phyloP scores from a whole-genome alignment of 2,329 filamentous ascomycete species.

The Fusarium praegraminearum region DNA sequence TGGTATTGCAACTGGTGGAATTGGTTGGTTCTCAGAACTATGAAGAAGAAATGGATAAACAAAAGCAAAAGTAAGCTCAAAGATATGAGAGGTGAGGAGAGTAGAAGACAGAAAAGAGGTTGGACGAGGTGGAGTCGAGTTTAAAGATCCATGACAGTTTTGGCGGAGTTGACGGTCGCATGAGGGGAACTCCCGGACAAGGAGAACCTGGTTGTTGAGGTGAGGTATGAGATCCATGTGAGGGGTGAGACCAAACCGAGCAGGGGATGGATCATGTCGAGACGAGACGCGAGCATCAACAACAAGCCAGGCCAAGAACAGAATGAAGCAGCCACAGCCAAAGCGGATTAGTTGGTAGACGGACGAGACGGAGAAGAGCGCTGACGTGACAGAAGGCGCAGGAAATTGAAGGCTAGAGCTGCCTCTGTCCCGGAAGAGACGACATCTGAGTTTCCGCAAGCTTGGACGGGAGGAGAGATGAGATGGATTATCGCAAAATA shows the following conservation, averaged over 20 bases:
- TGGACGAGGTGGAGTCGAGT: constrained; percentile 47
- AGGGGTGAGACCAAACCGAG: constrained; percentile 42
- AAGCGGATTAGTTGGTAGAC: constrained; percentile 10
- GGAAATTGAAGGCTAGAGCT: constrained; percentile 10
- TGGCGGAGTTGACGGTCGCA: constrained; percentile 38
- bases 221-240: constrained; percentile 37
- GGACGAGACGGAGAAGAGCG: constrained; percentile 8
- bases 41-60: background rate
- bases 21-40: constrained; percentile 16
- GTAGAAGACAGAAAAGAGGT: constrained; percentile 34
- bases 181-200: constrained; percentile 40
- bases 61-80: constrained; percentile 19
- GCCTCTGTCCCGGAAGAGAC: constrained; percentile 27
- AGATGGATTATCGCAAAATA: constrained; percentile 7
- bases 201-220: constrained; percentile 41
- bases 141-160: constrained; percentile 46
- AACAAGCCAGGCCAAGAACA: constrained; percentile 19
- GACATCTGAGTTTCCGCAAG: constrained; percentile 36
- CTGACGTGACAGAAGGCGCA: constrained; percentile 10
- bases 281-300: constrained; percentile 35
- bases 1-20: constrained; percentile 1
- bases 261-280: constrained; percentile 31
- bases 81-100: constrained; percentile 34
- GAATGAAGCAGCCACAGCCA: constrained; percentile 38
- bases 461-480: constrained; percentile 12